Percentiles rank a stretch among this genome's conserved stretches.
Evolutionary conservation across 176 grass and related monocot genomes (phyloP).

Genomic region (Bromus sterilis): DNA sequence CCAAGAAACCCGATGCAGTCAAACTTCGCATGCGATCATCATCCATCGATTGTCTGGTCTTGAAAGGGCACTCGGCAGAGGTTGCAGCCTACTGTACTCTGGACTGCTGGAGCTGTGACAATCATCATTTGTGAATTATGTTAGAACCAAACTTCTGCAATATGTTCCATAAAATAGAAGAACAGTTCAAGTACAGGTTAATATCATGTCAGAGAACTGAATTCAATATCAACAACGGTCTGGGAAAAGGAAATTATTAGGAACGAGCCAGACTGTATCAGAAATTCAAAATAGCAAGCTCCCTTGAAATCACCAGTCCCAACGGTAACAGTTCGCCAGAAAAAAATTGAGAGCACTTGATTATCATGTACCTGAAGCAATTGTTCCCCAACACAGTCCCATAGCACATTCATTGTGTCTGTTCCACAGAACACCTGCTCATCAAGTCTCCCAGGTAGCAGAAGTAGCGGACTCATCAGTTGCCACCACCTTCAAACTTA

Average conservation of each 20-base stretch:
- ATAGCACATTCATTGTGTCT: too few species aligned
- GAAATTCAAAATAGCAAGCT: background rate
- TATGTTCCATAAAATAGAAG: too few species aligned
- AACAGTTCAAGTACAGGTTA: background rate
- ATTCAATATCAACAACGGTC: background rate
- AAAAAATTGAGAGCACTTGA: background rate
- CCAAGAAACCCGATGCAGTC: too few species aligned
- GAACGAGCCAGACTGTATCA: background rate
- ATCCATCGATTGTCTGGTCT: too few species aligned
- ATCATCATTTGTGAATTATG: too few species aligned
- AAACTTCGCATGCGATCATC: too few species aligned
- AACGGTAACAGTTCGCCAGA: background rate
- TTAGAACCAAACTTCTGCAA: too few species aligned
- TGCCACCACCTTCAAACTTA: background rate
- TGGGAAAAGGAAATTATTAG: background rate
- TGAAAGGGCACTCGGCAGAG: too few species aligned
- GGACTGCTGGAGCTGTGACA: too few species aligned
- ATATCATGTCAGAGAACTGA: background rate
- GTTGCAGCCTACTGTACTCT: too few species aligned
- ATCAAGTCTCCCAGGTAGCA: background rate
- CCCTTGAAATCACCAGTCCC: background rate
- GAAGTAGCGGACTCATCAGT: background rate
- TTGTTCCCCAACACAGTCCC: background rate
- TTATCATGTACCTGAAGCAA: background rate
- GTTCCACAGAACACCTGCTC: background rate